Percentiles rank a stretch among this genome's conserved stretches.
phyloP scores from a whole-genome alignment of 129 eudicot genomes.

The Centrapalus pauciflorus region DNA sequence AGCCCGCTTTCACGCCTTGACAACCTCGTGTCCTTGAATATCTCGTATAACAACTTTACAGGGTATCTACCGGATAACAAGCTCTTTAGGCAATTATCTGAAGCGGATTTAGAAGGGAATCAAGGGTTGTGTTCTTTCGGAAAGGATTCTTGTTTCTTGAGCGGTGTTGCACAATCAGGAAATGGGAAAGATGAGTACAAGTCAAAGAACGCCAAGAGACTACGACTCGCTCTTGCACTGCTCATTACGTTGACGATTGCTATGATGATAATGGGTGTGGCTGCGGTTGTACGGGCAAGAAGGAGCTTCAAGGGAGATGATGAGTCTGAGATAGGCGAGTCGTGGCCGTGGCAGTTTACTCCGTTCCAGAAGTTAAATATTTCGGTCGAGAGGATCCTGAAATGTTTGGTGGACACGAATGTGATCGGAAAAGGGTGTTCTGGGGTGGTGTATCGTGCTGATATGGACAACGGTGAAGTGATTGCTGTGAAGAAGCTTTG shows the following conservation, averaged over 20 bases:
- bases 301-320: constrained; percentile 40
- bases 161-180: constrained; percentile 23
- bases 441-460: constrained; percentile 80
- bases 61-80: constrained; percentile 69
- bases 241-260: constrained; percentile 56
- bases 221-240: constrained; percentile 57
- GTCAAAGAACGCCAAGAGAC: constrained; percentile 35
- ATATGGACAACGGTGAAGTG: constrained; percentile 59
- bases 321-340: constrained; percentile 72
- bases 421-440: constrained; percentile 90
- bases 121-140: constrained; percentile 56
- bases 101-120: constrained; percentile 52
- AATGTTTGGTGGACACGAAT: constrained; percentile 65
- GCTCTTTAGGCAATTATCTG: constrained; percentile 55
- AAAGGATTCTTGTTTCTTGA: constrained; percentile 50
- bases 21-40: constrained; percentile 58
- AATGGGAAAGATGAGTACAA: constrained; percentile 19
- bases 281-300: constrained; percentile 56
- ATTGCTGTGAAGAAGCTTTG: constrained; percentile 89
- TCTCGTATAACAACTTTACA: constrained; percentile 61
- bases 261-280: constrained; percentile 67
- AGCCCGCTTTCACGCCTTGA: constrained; percentile 48
- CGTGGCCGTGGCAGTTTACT: constrained; percentile 89
- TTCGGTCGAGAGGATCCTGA: constrained; percentile 64
- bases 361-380: constrained; percentile 83